Conservation (phyloP, 345 rosid species). For the Trapa bicornis region DNA sequence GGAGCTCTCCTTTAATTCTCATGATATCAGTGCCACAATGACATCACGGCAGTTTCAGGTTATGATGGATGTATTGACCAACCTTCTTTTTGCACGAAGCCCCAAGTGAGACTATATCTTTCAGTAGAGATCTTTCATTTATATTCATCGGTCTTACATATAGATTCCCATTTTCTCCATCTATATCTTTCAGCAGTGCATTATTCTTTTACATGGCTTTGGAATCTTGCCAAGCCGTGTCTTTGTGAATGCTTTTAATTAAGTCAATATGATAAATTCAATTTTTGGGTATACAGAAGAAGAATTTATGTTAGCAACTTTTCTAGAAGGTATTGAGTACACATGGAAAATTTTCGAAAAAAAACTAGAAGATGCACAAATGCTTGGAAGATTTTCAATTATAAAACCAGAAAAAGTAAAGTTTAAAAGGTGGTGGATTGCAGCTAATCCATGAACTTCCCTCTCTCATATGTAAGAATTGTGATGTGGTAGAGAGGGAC, state of each 20-base stretch:
- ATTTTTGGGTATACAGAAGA: too few species aligned
- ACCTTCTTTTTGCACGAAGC: conserved; percentile 93
- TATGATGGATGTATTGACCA: conserved; percentile 90
- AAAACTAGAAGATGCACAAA: too few species aligned
- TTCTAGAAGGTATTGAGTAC: too few species aligned
- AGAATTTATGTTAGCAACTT: too few species aligned
- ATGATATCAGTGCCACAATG: conserved; percentile 81
- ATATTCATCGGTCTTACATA: not conserved
- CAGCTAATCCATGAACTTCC: not conserved
- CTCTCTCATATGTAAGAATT: not conserved
- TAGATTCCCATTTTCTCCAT: not conserved
- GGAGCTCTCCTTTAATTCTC: conserved; percentile 84
- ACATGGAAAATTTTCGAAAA: too few species aligned
- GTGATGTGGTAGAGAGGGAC: not conserved
- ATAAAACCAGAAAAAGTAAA: too few species aligned
- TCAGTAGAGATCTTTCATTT: not conserved
- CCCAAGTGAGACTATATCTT: conserved; percentile 63
- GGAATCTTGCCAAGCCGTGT: not conserved
- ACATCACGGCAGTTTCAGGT: conserved; percentile 97
- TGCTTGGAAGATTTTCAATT: too few species aligned
- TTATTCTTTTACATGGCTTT: not conserved
- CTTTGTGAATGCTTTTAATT: not conserved
- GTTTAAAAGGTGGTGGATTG: too few species aligned
- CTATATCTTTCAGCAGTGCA: not conserved
- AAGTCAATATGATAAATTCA: not conserved